A percentile compares a stretch with the other conserved stretches of the same genome.
Evolutionary conservation across 2,329 filamentous ascomycete species (phyloP).

Genomic region (Beauveria sp.): DNA sequence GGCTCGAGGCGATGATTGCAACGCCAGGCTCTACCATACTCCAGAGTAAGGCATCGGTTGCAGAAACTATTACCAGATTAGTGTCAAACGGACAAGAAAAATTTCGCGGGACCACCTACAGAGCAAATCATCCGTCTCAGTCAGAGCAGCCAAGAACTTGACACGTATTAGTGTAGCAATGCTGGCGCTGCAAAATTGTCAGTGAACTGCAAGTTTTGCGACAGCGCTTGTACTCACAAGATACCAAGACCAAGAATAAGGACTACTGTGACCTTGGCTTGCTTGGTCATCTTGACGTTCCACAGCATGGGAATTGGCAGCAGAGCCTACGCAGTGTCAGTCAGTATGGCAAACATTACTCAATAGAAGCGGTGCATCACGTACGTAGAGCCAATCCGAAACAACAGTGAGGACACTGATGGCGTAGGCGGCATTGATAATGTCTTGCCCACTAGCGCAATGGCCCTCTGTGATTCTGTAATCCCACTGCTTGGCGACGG

Average conservation of each 20-base stretch:
- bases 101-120: slow-evolving; percentile 29
- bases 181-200: slow-evolving; percentile 33
- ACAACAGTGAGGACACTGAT: slow-evolving; percentile 44
- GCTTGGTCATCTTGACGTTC: slow-evolving; percentile 44
- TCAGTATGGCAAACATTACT: neutral
- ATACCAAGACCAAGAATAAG: slow-evolving; percentile 41
- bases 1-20: slow-evolving; percentile 45
- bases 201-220: neutral
- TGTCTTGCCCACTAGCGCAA: slow-evolving; percentile 35
- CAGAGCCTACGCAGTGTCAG: slow-evolving; percentile 30
- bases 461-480: slow-evolving; percentile 34
- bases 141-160: slow-evolving; percentile 38
- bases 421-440: slow-evolving; percentile 42
- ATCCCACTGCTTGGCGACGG: slow-evolving; percentile 45
- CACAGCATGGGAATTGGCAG: slow-evolving; percentile 47
- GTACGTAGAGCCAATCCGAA: slow-evolving; percentile 46
- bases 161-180: slow-evolving; percentile 46
- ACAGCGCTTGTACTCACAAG: slow-evolving; percentile 29
- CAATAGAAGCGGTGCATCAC: slow-evolving; percentile 12
- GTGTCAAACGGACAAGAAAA: neutral
- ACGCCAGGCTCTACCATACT: slow-evolving; percentile 49
- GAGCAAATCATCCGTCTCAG: slow-evolving; percentile 37
- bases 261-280: slow-evolving; percentile 44
- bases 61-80: slow-evolving; percentile 29
- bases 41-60: slow-evolving; percentile 48